Percentiles rank a stretch among this genome's conserved stretches.
Conservation (phyloP, 176 grass and related monocot species). For the Chrysopogon serrulatus region DNA sequence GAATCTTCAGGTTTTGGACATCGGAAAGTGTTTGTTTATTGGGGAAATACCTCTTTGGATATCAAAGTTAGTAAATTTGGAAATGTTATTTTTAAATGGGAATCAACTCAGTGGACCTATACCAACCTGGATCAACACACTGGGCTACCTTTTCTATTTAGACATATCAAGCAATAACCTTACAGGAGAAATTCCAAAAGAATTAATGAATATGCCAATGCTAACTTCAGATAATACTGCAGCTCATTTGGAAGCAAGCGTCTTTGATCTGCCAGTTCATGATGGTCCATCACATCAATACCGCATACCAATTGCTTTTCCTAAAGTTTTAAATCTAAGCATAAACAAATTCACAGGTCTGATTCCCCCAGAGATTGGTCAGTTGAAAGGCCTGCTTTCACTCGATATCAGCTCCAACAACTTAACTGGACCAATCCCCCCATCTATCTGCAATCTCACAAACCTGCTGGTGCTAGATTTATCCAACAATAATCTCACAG, state of each 20-base stretch:
- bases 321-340: background rate
- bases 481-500: conserved; percentile 18
- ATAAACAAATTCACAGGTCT: background rate
- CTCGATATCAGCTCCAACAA: conserved; percentile 26
- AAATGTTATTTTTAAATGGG: background rate
- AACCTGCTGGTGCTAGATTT: conserved; percentile 27
- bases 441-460: conserved; percentile 12
- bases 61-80: conserved; percentile 4
- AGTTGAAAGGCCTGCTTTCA: conserved; percentile 1
- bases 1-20: conserved; percentile 27
- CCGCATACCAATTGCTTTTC: background rate
- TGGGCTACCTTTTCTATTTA: conserved; percentile 30
- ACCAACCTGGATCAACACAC: conserved; percentile 13
- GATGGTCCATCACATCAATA: background rate
- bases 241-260: background rate
- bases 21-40: conserved; percentile 1
- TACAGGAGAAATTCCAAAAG: conserved; percentile 21
- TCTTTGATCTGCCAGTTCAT: background rate
- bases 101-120: conserved; percentile 34
- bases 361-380: background rate
- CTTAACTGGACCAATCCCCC: background rate
- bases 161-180: conserved; percentile 42
- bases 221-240: conserved; percentile 8
- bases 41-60: conserved; percentile 43
- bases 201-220: conserved; percentile 21